Evolutionary conservation across 2,329 filamentous ascomycete genomes (phyloP), one percentile per base, ranked within the genome.

Genomic region (Corinectria fuckeliana): DNA sequence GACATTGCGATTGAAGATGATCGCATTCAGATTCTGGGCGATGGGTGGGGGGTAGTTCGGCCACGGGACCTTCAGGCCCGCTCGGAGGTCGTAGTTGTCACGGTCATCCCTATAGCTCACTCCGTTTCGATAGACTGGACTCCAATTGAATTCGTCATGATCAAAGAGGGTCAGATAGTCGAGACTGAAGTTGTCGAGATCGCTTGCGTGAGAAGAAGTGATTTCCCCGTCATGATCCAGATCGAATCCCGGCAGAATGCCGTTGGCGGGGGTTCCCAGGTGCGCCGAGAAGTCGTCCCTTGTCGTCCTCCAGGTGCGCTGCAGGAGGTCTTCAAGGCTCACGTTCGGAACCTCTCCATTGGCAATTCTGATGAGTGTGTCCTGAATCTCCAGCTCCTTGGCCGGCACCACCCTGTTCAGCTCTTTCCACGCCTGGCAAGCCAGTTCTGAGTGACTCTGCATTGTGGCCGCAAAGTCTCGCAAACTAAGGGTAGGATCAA

Each of bases 181-280:
- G 21, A 66, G 34, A 11, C 54, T 51, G 39, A 69, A 69, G 21
- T 52, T 45, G 3, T 61, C 63, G 13, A 69, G 61, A 36, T 69
- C 65, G 18, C 45, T 53, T 5, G 62, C 64, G 39, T 61, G 60
- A 14, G 39, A 53, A 2, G n/a, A 23, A 1, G 54, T 16, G 14
- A 69, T 69, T 13, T 25, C 28, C 10, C 55, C 62, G 4, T 64
- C 3, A 0, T 56, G 53, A 25, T 62, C 62, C 36, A 69, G 14
- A 5, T 5, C 13, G 28, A 66, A 67, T n/a, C 61, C 62, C 14
- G 50, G 44, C 18, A 58, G 45, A 23, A 69, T n/a, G 1, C 25
- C 38, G 6, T 45, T 26, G 10, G 57, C 30, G 13, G 30, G 9
- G 16, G 39, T 21, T 5, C n/a, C 56, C 34, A 50, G 53, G 1